Evolutionary conservation across 2,329 filamentous ascomycete species (phyloP), one percentile per base, ranked within the genome.

Genomic region (Colletotrichum sp.): DNA sequence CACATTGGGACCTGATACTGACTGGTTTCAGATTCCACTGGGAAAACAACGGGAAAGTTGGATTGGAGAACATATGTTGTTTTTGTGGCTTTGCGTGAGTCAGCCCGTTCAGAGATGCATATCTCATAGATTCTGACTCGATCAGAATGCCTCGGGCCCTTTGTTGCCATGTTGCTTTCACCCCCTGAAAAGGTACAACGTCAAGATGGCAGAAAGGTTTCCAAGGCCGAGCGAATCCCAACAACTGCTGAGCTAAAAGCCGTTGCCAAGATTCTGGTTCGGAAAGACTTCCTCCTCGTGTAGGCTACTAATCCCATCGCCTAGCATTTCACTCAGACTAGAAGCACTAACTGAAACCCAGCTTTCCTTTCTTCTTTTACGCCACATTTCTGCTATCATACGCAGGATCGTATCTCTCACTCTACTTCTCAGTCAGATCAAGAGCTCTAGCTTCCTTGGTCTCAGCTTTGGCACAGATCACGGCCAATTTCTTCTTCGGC

Each of bases 401-500:
- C 57, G 78, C 77, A 16, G 77, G 80, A 7, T 79, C 78, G 0
- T 79, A 78, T 73, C 26, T 79, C n/a, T 77, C 78, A 1, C 65
- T 79, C 3, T 79, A 79, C 70, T 79, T 79, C 49, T 76, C 75
- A n/a, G 78, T 79, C 5, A 70, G 77, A 6, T 69, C 78, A 13
- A 75, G 78, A 13, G 78, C 78, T 8, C 67, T 79, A 2, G 78
- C 78, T 5, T 79, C 78, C 1, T 72, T 79, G 15, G 69, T 79
- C 3, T 79, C 78, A 5, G 78, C 78, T 3, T 60, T 78, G 2
- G 77, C 71, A 55, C 79, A 78, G 16, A 79, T 79, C 18, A 75
- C 79, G 5, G 79, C 78, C 18, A 79, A 79, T 32, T 64, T 79
- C 34, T 60, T 79, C 52, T 79, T 80, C 62, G 79, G 78, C 30